Conservation (phyloP, 371 early-diverging fungal genomes). For the Zychaea mexicana region DNA sequence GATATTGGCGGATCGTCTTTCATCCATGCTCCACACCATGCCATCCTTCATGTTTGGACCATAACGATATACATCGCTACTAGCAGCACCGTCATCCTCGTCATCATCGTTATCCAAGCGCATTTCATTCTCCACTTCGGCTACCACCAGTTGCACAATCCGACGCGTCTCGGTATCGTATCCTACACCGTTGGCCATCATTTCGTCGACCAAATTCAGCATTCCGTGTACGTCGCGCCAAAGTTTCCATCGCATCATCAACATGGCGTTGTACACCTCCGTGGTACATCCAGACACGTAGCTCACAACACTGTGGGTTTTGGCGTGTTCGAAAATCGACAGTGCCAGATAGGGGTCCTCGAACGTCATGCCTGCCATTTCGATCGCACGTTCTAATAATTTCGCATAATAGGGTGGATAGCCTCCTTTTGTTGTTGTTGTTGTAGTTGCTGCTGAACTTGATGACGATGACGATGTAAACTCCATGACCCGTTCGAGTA, state of each 20-base stretch:
- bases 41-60: constrained; percentile 7
- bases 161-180: constrained; percentile 29
- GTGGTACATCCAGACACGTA: constrained; percentile 47
- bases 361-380: constrained; percentile 27
- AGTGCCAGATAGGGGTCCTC: constrained; percentile 49
- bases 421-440: constrained; percentile 7
- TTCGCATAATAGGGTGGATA: constrained; percentile 33
- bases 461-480: too few relatives aligned
- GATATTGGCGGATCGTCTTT: constrained; percentile 28
- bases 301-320: constrained; percentile 33
- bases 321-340: constrained; percentile 48
- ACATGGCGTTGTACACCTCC: constrained; percentile 36
- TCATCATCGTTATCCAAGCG: not conserved
- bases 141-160: constrained; percentile 23
- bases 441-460: too few relatives aligned
- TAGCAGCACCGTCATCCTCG: not conserved
- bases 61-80: not conserved
- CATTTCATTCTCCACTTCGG: constrained; percentile 29
- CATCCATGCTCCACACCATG: constrained; percentile 38
- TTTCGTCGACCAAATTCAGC: constrained; percentile 42
- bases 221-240: constrained; percentile 46
- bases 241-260: constrained; percentile 34
- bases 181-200: constrained; percentile 40
- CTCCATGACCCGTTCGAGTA: constrained; percentile 1
- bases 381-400: constrained; percentile 32